A percentile compares a stretch with the other conserved stretches of the same genome.
Evolutionary conservation across 2,329 filamentous ascomycete species (phyloP).

Genomic region (Penicillium verrucosum): DNA sequence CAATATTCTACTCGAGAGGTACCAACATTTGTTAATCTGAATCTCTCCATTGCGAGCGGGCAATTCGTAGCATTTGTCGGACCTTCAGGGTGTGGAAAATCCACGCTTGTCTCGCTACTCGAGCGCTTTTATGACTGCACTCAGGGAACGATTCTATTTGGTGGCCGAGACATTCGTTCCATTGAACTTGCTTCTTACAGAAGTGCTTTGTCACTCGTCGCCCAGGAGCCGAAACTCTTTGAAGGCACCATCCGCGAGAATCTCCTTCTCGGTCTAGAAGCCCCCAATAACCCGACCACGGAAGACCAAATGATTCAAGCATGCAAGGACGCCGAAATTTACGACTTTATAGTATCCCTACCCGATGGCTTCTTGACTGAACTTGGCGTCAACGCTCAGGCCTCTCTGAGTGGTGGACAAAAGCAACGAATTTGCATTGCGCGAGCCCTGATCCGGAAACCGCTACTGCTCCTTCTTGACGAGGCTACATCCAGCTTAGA

Average conservation of each 20-base stretch:
- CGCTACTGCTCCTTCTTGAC: conserved; percentile 55
- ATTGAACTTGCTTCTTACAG: conserved; percentile 33
- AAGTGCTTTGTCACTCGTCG: conserved; percentile 32
- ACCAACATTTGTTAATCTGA: conserved; percentile 31
- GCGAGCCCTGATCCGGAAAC: conserved; percentile 53
- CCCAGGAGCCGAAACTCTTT: conserved; percentile 47
- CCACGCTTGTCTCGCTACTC: conserved; percentile 40
- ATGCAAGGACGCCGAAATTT: conserved; percentile 52
- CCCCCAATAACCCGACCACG: conserved; percentile 20
- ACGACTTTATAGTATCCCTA: conserved; percentile 52
- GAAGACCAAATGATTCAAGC: conserved; percentile 47
- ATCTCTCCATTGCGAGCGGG: conserved; percentile 37
- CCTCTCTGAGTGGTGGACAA: conserved; percentile 54
- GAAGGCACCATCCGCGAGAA: conserved; percentile 49
- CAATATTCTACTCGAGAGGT: conserved; percentile 35
- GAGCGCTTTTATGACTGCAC: conserved; percentile 44
- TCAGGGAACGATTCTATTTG: conserved; percentile 38
- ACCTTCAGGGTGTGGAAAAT: conserved; percentile 49
- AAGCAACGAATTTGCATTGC: conserved; percentile 57
- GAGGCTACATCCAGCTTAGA: conserved; percentile 62
- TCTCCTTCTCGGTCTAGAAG: conserved; percentile 45
- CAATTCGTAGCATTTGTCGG: conserved; percentile 49
- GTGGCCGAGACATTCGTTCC: conserved; percentile 29
- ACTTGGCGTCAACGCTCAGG: conserved; percentile 48
- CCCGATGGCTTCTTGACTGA: conserved; percentile 52